These are phyloP conservation scores for Starmerella apis DNA, from an alignment of 805 yeast genomes.

Conservation along the genomic window DNA sequence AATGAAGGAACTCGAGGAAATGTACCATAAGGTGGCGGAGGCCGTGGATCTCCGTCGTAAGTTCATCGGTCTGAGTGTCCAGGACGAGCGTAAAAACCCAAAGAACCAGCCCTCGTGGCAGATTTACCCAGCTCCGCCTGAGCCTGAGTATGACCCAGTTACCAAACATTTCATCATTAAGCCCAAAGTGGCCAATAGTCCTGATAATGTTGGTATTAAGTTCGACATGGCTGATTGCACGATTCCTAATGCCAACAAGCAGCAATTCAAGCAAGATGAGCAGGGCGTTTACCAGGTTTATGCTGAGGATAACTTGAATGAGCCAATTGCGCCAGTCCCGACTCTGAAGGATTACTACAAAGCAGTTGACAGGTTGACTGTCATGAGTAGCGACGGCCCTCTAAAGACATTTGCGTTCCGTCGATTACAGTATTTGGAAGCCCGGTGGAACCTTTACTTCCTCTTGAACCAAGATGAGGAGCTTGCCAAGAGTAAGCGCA, in stretches of 20 bases:
- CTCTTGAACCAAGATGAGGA: conserved; percentile 88
- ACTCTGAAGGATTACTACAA: conserved; percentile 71
- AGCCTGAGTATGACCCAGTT: conserved; percentile 66
- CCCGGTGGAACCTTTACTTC: conserved; percentile 88
- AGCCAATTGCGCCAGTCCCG: conserved; percentile 52
- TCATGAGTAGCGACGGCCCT: conserved; percentile 86
- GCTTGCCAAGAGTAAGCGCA: conserved; percentile 74
- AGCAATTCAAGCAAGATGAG: conserved; percentile 40
- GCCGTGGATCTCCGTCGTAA: conserved; percentile 68
- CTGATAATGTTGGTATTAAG: conserved; percentile 37
- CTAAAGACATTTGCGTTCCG: conserved; percentile 92
- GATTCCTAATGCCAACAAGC: conserved; percentile 42
- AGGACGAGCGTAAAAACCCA: conserved; percentile 69
- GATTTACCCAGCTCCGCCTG: conserved; percentile 89
- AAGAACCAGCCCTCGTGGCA: conserved; percentile 65
- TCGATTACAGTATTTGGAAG: conserved; percentile 85
- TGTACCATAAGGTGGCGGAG: conserved; percentile 32
- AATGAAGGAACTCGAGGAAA: conserved; percentile 30
- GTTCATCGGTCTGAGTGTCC: conserved; percentile 62
- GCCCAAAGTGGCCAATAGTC: conserved; percentile 32
- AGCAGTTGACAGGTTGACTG: conserved; percentile 66
- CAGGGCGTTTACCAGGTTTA: conserved; percentile 64
- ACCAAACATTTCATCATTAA: conserved; percentile 40
- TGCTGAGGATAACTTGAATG: conserved; percentile 28
- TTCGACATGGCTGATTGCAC: conserved; percentile 50